phyloP scores from a whole-genome alignment of 2,329 filamentous ascomycete genomes.

The Ophiostoma australiae region DNA sequence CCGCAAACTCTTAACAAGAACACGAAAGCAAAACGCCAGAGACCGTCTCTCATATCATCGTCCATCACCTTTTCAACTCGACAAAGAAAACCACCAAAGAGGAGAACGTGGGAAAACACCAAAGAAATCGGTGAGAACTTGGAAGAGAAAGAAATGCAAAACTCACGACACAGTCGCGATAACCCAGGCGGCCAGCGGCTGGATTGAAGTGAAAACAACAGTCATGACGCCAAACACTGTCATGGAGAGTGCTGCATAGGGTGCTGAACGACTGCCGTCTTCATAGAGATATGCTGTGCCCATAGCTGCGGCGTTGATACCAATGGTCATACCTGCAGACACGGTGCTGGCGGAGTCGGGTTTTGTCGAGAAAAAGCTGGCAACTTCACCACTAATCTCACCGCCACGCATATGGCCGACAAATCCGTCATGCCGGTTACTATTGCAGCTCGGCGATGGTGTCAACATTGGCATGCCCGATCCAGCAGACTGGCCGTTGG shows the following conservation, averaged over 20 bases:
- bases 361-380: background rate
- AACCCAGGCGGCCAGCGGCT: slow-evolving; percentile 42
- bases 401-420: slow-evolving; percentile 12
- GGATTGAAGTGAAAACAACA: slow-evolving; percentile 49
- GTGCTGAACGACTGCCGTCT: slow-evolving; percentile 47
- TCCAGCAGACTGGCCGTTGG: background rate
- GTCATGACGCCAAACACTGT: slow-evolving; percentile 53
- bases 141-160: background rate
- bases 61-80: background rate
- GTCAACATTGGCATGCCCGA: background rate
- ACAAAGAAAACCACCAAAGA: background rate
- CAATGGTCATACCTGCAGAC: slow-evolving; percentile 49
- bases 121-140: background rate
- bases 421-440: background rate
- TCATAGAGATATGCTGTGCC: slow-evolving; percentile 55
- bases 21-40: slow-evolving; percentile 11
- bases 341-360: slow-evolving; percentile 39
- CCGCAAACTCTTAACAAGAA: background rate
- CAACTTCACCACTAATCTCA: background rate
- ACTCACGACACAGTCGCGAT: slow-evolving; percentile 33
- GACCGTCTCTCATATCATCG: slow-evolving; percentile 11
- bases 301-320: slow-evolving; percentile 57
- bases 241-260: slow-evolving; percentile 55
- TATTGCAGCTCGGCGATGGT: background rate
- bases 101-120: background rate